Percentiles rank a stretch among this genome's conserved stretches.
Evolutionary conservation across 345 rosid genomes (phyloP).

Genomic region (Adansonia digitata): DNA sequence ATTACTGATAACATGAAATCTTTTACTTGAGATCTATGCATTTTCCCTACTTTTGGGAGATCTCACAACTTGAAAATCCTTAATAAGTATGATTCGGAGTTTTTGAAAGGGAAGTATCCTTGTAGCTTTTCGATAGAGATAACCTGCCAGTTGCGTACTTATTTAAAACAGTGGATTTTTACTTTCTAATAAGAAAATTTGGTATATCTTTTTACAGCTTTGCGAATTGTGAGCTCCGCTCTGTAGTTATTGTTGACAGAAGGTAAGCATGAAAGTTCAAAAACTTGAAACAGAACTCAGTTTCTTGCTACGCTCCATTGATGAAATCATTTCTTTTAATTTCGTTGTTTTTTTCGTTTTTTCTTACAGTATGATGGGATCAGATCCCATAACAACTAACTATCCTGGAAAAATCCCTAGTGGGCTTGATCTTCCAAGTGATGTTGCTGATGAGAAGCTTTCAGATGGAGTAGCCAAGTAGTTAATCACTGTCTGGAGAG

Average conservation of each 20-base stretch:
- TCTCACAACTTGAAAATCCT: too few species aligned
- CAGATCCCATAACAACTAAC: constrained; percentile 41
- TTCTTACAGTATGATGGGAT: constrained; percentile 38
- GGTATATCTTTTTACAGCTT: constrained; percentile 44
- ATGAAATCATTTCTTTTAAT: background rate
- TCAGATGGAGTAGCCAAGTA: constrained; percentile 1
- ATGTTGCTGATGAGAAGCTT: constrained; percentile 32
- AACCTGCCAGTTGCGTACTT: background rate
- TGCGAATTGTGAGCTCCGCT: constrained; percentile 71
- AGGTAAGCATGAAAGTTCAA: constrained; percentile 31
- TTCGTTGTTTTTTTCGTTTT: background rate
- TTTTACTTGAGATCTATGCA: too few species aligned
- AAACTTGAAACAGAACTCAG: background rate
- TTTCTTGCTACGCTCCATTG: background rate
- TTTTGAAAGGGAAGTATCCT: background rate
- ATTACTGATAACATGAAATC: background rate
- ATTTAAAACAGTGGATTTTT: background rate
- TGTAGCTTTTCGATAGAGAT: background rate
- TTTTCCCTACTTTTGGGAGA: too few species aligned
- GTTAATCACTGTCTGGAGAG: background rate
- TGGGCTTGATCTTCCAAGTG: constrained; percentile 57
- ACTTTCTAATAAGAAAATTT: constrained; percentile 5
- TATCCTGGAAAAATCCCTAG: constrained; percentile 50
- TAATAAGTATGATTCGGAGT: background rate
- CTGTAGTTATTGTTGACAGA: constrained; percentile 51